Evolutionary conservation across 805 yeast species (phyloP).

Genomic region (Candida cerambycidarum): DNA sequence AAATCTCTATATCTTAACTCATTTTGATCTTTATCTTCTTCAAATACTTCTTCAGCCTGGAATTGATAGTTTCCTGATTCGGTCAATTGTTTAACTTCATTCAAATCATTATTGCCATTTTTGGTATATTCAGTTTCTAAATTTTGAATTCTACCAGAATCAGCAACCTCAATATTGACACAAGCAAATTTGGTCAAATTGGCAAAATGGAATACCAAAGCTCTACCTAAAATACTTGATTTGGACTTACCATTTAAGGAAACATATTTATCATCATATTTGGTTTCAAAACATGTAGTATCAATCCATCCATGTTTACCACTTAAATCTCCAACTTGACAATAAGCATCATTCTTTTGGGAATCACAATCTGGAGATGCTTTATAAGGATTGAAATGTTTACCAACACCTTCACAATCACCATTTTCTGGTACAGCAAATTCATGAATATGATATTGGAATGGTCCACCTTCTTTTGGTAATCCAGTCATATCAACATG

Average conservation of each 20-base stretch:
- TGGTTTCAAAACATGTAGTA: conserved; percentile 65
- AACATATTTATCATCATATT: conserved; percentile 63
- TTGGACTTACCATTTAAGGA: conserved; percentile 57
- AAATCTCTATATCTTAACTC: conserved; percentile 7
- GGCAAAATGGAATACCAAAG: conserved; percentile 57
- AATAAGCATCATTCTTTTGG: conserved; percentile 50
- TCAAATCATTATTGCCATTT: conserved; percentile 15
- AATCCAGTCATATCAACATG: conserved; percentile 70
- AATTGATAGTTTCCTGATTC: conserved; percentile 6
- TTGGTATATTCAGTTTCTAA: conserved; percentile 17
- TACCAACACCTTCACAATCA: conserved; percentile 55
- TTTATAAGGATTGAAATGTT: conserved; percentile 63
- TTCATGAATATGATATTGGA: conserved; percentile 68
- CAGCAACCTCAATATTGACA: conserved; percentile 49
- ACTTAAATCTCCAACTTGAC: conserved; percentile 73
- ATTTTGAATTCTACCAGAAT: conserved; percentile 17
- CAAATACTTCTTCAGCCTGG: conserved; percentile 13
- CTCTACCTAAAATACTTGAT: conserved; percentile 58
- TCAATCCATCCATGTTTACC: conserved; percentile 77
- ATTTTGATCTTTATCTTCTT: conserved; percentile 2
- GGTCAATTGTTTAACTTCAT: conserved; percentile 12
- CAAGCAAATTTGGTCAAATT: conserved; percentile 60
- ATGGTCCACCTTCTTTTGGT: conserved; percentile 67
- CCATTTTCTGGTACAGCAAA: conserved; percentile 47
- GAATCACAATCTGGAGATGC: conserved; percentile 55